A percentile compares a stretch with the other conserved stretches of the same genome.
Evolutionary conservation across 139 green algal species (phyloP).

Genomic region (Marvania coccoides): DNA sequence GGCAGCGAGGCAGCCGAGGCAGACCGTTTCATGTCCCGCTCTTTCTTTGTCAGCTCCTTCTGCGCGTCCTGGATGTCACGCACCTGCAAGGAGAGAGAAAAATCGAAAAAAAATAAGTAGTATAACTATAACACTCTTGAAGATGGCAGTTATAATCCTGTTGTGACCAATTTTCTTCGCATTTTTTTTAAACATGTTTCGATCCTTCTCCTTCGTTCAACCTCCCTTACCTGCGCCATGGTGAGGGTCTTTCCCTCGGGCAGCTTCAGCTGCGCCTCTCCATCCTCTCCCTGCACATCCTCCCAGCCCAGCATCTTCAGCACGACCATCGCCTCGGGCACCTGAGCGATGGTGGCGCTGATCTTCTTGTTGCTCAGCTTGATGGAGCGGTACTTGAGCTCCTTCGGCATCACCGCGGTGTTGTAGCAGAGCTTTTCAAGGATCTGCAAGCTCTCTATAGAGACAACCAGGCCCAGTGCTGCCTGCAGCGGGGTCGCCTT

Average conservation of each 20-base stretch:
- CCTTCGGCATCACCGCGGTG: slow-evolving; percentile 2
- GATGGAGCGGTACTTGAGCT: slow-evolving; percentile 16
- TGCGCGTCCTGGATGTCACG: slow-evolving; percentile 32
- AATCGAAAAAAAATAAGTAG: no score
- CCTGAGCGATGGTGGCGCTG: not conserved
- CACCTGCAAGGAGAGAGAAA: slow-evolving; percentile 16
- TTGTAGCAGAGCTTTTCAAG: slow-evolving; percentile 30
- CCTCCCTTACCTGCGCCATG: slow-evolving; percentile 26
- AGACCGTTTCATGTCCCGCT: slow-evolving; percentile 3
- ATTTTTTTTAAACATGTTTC: not conserved
- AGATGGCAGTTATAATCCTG: no score
- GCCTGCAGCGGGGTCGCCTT: slow-evolving; percentile 2
- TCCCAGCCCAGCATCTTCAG: slow-evolving; percentile 30
- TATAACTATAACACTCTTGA: no score
- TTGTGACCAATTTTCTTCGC: no score
- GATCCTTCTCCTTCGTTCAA: no score
- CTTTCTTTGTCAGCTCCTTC: slow-evolving; percentile 24
- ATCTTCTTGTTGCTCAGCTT: slow-evolving; percentile 33
- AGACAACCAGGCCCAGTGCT: not conserved
- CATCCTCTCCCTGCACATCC: slow-evolving; percentile 14
- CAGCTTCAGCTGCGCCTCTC: slow-evolving; percentile 11
- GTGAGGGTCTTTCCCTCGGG: slow-evolving; percentile 1
- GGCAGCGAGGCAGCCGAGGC: not conserved
- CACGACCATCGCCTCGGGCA: slow-evolving; percentile 12
- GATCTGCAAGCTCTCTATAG: slow-evolving; percentile 7